A percentile compares a stretch with the other conserved stretches of the same genome.
Evolutionary conservation across 495 filamentous ascomycete species (phyloP).

Genomic region (Thermochaetoides thermophila): DNA sequence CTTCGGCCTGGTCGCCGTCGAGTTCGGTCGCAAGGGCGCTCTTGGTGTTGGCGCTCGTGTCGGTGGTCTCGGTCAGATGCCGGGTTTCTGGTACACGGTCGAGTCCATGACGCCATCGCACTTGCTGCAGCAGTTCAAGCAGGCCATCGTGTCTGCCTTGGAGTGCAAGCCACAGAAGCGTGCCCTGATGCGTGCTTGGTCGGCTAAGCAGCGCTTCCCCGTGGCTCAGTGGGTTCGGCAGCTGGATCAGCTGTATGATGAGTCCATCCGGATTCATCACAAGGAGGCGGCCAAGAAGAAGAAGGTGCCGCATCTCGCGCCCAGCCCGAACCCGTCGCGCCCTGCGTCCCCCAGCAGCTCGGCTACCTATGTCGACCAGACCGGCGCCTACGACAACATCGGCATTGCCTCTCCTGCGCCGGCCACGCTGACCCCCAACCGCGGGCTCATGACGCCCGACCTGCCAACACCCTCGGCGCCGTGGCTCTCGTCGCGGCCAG

Average conservation of each 20-base stretch:
- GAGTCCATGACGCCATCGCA: constrained; percentile 59
- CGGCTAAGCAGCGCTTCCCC: constrained; percentile 65
- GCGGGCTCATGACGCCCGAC: constrained; percentile 10
- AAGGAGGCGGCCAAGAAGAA: constrained; percentile 24
- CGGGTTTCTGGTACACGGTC: constrained; percentile 59
- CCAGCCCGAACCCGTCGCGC: constrained; percentile 5
- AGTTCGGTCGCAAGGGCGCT: constrained; percentile 66
- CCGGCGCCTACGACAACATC: constrained; percentile 6
- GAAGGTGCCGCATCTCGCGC: constrained; percentile 11
- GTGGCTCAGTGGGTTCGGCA: constrained; percentile 54
- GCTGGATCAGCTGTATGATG: constrained; percentile 45
- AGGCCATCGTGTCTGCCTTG: constrained; percentile 51
- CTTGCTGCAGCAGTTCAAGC: constrained; percentile 55
- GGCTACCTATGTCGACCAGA: constrained; percentile 4
- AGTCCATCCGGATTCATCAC: constrained; percentile 25
- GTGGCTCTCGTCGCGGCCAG: constrained; percentile 8
- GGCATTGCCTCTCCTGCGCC: constrained; percentile 10
- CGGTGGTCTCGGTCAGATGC: constrained; percentile 63
- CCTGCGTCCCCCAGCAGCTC: constrained; percentile 16
- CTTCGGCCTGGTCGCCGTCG: constrained; percentile 68
- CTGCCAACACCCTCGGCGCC: constrained; percentile 12
- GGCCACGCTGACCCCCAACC: constrained; percentile 1
- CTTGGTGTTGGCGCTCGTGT: constrained; percentile 56
- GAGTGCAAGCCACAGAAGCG: constrained; percentile 39
- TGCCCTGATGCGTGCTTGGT: constrained; percentile 57